phyloP scores from a whole-genome alignment of 2,329 filamentous ascomycete genomes.

The Fusarium dlaminii region DNA sequence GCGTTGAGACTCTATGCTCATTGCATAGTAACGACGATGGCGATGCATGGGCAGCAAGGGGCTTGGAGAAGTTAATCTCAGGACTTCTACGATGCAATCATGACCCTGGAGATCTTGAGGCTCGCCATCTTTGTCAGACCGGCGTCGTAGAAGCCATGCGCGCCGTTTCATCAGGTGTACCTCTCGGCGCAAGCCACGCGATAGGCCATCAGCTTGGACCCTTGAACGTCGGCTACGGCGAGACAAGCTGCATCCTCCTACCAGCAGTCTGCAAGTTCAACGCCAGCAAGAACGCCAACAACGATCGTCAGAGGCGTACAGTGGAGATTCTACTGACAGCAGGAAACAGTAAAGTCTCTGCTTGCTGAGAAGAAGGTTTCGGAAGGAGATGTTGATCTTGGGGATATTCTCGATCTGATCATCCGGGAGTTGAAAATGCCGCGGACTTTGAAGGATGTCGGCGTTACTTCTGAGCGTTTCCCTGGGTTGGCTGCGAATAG shows the following conservation, averaged over 20 bases:
- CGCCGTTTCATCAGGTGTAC: conserved; percentile 6
- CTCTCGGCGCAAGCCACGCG: conserved; percentile 12
- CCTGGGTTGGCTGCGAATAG: background rate
- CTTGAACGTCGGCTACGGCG: conserved; percentile 6
- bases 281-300: background rate
- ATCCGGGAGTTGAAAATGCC: conserved; percentile 4
- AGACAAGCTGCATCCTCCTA: conserved; percentile 10
- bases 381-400: background rate
- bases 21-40: background rate
- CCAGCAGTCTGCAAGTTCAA: conserved; percentile 18
- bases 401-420: background rate
- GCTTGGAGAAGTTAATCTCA: background rate
- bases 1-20: conserved; percentile 8
- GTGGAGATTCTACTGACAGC: background rate
- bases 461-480: background rate
- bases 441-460: background rate
- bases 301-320: background rate
- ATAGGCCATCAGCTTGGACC: conserved; percentile 18
- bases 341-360: background rate
- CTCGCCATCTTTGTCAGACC: conserved; percentile 6
- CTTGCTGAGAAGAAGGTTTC: background rate
- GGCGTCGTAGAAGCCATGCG: conserved; percentile 3
- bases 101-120: background rate
- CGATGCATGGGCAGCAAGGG: background rate
- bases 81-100: conserved; percentile 2